Percentiles rank a stretch among this genome's conserved stretches.
phyloP scores from a whole-genome alignment of 225 moss, liverwort and hornwort species.

The Pseudisothecium myosuroides region DNA sequence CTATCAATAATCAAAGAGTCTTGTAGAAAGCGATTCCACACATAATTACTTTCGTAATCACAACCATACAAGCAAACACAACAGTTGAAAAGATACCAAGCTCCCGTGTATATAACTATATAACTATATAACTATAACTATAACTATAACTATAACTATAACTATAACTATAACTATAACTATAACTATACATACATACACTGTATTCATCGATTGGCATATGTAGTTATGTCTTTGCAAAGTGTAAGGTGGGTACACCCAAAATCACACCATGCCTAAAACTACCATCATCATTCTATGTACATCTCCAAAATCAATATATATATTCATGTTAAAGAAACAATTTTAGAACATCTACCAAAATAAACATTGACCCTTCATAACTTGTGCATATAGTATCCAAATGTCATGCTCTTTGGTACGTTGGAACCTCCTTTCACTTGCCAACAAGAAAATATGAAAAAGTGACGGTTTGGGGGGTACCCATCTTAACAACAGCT shows the following conservation, averaged over 20 bases:
- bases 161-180: too few species aligned
- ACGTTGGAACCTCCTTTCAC: neutral
- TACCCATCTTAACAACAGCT: neutral
- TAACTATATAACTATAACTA: too few species aligned
- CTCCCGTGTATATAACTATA: too few species aligned
- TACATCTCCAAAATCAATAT: neutral
- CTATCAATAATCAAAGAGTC: neutral
- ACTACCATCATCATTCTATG: neutral
- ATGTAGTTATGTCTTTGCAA: rapidly evolving
- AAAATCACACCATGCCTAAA: neutral
- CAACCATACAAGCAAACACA: neutral
- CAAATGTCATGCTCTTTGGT: neutral
- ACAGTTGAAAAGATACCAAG: neutral
- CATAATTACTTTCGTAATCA: neutral
- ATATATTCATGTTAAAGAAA: neutral
- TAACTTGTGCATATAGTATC: rapidly evolving
- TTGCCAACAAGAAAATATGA: neutral
- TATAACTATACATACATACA: too few species aligned
- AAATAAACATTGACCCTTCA: neutral
- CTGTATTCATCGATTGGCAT: too few species aligned
- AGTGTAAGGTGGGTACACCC: neutral
- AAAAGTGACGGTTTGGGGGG: neutral
- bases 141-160: too few species aligned
- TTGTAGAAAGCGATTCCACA: rapidly evolving
- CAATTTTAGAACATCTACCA: neutral